phyloP scores from a whole-genome alignment of 2,329 filamentous ascomycete species.

The Malbranchea zuffiana region DNA sequence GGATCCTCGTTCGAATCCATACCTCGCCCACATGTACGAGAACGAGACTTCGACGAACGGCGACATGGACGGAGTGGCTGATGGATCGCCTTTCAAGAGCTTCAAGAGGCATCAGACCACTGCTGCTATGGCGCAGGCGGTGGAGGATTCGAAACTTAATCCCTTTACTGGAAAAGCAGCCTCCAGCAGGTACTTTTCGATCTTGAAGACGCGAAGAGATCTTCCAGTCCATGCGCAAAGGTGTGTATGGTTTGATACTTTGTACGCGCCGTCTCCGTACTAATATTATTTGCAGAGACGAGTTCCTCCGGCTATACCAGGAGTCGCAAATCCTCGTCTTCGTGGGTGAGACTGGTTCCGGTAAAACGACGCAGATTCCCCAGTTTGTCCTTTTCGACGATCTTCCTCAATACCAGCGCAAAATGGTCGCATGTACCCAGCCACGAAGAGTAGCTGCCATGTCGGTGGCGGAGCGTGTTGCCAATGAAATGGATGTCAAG shows the following conservation, averaged over 20 bases:
- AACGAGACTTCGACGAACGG: conserved; percentile 33
- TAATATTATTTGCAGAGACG: conserved; percentile 48
- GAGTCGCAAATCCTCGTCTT: conserved; percentile 93
- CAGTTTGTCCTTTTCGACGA: conserved; percentile 98
- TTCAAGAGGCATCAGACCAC: conserved; percentile 75
- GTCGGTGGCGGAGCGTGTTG: conserved; percentile 96
- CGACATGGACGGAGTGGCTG: conserved; percentile 22
- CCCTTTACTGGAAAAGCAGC: conserved; percentile 72
- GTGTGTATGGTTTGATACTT: conserved; percentile 33
- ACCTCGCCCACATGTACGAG: conserved; percentile 80
- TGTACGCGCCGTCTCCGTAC: conserved; percentile 9
- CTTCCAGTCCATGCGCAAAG: conserved; percentile 88
- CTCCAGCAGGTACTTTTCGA: conserved; percentile 78
- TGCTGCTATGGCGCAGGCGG: conserved; percentile 56
- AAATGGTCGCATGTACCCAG: conserved; percentile 94
- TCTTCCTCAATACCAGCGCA: conserved; percentile 70
- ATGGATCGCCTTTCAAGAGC: conserved; percentile 45
- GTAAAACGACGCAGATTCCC: conserved; percentile 97
- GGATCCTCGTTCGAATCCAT: conserved; percentile 61
- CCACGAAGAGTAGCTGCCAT: conserved; percentile 95
- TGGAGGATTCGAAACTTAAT: conserved; percentile 72
- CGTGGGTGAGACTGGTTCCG: conserved; percentile 96
- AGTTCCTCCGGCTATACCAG: conserved; percentile 90
- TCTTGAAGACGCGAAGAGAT: conserved; percentile 70
- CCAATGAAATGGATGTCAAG: conserved; percentile 87